Conservation (phyloP, 768 basidiomycete species). For the Suillus lakei region DNA sequence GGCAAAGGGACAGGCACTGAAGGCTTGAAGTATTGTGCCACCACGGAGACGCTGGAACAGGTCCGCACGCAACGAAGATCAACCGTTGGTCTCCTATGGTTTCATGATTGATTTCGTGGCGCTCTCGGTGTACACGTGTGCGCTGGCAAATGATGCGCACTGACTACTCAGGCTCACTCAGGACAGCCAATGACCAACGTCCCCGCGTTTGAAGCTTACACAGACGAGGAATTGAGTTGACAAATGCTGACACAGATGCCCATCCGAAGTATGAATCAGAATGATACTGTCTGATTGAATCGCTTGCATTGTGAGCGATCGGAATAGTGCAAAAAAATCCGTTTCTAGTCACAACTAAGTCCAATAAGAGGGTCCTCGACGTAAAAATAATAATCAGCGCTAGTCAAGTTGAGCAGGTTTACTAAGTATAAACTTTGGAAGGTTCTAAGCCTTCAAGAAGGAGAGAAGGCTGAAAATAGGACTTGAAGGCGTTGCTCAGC, state of each 20-base stretch:
- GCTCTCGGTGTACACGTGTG: neutral
- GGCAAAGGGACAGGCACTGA: neutral
- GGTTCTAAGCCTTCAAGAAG: neutral
- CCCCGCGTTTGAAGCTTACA: neutral
- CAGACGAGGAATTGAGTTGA: neutral
- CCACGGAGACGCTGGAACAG: neutral
- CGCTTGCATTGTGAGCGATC: neutral
- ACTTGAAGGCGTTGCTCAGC: neutral
- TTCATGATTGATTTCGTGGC: neutral
- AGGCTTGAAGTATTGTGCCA: neutral
- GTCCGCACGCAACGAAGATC: neutral
- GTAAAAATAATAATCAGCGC: neutral
- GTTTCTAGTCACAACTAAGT: neutral
- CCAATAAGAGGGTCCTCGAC: neutral
- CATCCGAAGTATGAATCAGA: no score
- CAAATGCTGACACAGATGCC: no score
- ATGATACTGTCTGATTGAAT: neutral
- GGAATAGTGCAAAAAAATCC: neutral
- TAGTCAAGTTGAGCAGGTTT: neutral
- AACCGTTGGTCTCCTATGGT: neutral
- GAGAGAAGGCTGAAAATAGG: neutral
- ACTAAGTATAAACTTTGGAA: conserved; percentile 2
- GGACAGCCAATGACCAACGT: neutral
- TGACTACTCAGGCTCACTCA: neutral
- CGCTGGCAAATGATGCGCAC: neutral